Base-by-base conservation (phyloP, 2,329 filamentous ascomycete genomes). In the Colletotrichum sidae region DNA sequence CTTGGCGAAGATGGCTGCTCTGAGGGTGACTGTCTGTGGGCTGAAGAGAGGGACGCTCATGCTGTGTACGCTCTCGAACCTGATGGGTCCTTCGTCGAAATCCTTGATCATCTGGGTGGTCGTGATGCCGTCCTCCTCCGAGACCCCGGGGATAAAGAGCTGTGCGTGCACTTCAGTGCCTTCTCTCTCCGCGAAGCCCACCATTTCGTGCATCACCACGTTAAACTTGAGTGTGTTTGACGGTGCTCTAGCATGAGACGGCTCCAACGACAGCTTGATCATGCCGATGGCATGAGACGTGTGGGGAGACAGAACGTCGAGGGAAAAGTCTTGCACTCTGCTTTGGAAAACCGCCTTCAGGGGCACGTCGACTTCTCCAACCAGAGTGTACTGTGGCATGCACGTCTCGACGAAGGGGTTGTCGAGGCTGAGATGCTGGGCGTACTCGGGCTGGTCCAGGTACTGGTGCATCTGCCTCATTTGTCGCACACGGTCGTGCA, bases 381-480 rank as follows among this genome's bases (percentile, higher is more conserved):
- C 86, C 15, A 97, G 86, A 1, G 95, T 97, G 76, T 95, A 99
- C 68, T 94, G 91, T 7, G 94, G 94, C 85, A 97, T 94, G 73
- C 92, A 96, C 1, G 90, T 84, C 75, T 99, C 96, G 25, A 92
- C 89, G 74, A 99, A 99, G 0, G 96, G 95, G 71, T 97, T 97
- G 70, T 95, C 93, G 13, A 97, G 86, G 70, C 92, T 93, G 75
- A 98, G 92, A 72, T 98, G 96, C 75, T 96, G 92, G 57, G 94
- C 89, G 74, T 97, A 97, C 75, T 98, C 95, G 1, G 96, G 96
- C 63, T 96, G 92, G 73, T 97, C 94, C 70, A 98, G 88, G 73
- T 97, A 98, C 76, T 98, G 95, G 74, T 97, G 92, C 87, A 98
- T 92, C 77, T 97, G 95, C 49, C 96, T 90, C 96, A 99, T 99